Evolutionary conservation across 345 rosid genomes (phyloP).

Genomic region (thale cress (Arabidopsis thaliana)): TAIR10.1 NC_003075.7:6518001-6518500

Average conservation of each 20-base stretch:
- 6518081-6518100: conserved; percentile 18
- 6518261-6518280: conserved; percentile 5
- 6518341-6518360: neutral
- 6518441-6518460: conserved; percentile 45
- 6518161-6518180: neutral
- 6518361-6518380: neutral
- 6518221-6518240: neutral
- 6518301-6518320: conserved; percentile 10
- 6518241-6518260: neutral
- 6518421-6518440: conserved; percentile 50
- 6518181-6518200: neutral
- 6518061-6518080: conserved; percentile 7
- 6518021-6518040: neutral
- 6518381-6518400: neutral
- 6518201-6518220: neutral
- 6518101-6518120: neutral
- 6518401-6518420: conserved; percentile 45
- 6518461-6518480: conserved; percentile 42
- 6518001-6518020: conserved; percentile 2
- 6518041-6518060: neutral
- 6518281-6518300: neutral
- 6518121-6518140: neutral
- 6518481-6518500: conserved; percentile 55
- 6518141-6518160: conserved; percentile 11
- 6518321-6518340: conserved; percentile 2